Evolutionary conservation across 148 eudicot genomes (phyloP).

Genomic region (Amaranthus cruentus): DNA sequence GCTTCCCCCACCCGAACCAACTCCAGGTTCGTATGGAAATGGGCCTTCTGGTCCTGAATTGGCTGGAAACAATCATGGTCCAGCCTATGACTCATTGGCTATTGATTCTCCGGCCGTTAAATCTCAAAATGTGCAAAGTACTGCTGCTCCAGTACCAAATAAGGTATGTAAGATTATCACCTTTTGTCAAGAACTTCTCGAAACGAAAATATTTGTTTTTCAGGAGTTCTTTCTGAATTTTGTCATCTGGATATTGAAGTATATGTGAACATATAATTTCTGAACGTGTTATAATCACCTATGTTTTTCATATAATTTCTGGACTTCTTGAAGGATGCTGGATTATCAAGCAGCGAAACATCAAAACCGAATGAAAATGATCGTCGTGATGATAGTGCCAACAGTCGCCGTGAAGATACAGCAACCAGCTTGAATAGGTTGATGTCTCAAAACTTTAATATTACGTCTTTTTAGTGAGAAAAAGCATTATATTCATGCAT

Average conservation of each 20-base stretch:
- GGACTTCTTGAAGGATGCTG: constrained; percentile 49
- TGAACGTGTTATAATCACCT: background rate
- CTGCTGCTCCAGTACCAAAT: constrained; percentile 32
- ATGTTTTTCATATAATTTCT: background rate
- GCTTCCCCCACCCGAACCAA: constrained; percentile 36
- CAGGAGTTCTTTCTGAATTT: background rate
- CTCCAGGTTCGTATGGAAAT: constrained; percentile 40
- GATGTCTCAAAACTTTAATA: constrained; percentile 6
- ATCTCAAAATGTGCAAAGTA: constrained; percentile 37
- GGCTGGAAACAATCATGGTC: constrained; percentile 29
- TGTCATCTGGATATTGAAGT: background rate
- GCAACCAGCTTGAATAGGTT: constrained; percentile 58
- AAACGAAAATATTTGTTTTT: background rate
- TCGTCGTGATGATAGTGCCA: constrained; percentile 52
- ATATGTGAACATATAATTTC: background rate
- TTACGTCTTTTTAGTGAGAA: background rate
- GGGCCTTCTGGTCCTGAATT: constrained; percentile 40
- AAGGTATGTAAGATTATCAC: constrained; percentile 42
- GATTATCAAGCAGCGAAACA: constrained; percentile 42
- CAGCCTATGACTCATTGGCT: constrained; percentile 34
- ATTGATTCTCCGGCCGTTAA: constrained; percentile 40
- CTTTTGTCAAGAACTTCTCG: background rate
- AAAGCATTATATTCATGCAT: constrained; percentile 1
- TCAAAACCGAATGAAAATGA: constrained; percentile 58
- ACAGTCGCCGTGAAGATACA: constrained; percentile 55